Base-by-base conservation (phyloP, 2,329 filamentous ascomycete genomes). In the Cladosporium sp. region DNA sequence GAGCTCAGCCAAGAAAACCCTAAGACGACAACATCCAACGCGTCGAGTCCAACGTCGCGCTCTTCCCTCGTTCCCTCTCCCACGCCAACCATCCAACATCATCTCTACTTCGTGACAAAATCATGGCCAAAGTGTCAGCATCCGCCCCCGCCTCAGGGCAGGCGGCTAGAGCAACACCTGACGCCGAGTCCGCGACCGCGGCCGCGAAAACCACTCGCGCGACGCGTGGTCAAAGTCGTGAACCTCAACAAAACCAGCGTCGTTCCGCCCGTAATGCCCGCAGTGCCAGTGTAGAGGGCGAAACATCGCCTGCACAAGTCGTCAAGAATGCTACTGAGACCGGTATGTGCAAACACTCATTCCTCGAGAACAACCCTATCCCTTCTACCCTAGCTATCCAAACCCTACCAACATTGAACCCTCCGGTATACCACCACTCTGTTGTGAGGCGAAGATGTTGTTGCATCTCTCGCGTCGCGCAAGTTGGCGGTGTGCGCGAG, bases 171-270 rank as follows among this genome's bases (percentile, higher is more conserved):
- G 52, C 28, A 33, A 55, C 52, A 29, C 66, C 65, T 64, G 64
- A 62, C 33, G 65, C 58, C n/a, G 62, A 53, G 14, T 29, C 70
- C 49, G 58, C 62, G 8, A 58, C 53, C 26, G 62, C 37, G 5
- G 46, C 70, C 44, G 58, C 61, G 3, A 61, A 59, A 46, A 62
- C 60, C 11, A 68, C 69, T 29, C 72, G 78, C 53, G 69, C 67
- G 28, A 74, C 78, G 55, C 75, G 79, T 69, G 80, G 78, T 70
- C 75, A 74, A 61, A 81, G 79, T 70, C 76, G 73, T 65, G 80
- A 80, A 53, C 64, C 77, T 5, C 52, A 65, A 57, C 60, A 65
- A 18, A 53, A 52, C 31, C 61, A 53, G 23, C 61, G 61, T 44
- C 61, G 61, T 26, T 63, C 61, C 14, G 61, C 61, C 12, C 61